Evolutionary conservation across 257 asterid genomes (phyloP).

Genomic region (Echites panduratus): DNA sequence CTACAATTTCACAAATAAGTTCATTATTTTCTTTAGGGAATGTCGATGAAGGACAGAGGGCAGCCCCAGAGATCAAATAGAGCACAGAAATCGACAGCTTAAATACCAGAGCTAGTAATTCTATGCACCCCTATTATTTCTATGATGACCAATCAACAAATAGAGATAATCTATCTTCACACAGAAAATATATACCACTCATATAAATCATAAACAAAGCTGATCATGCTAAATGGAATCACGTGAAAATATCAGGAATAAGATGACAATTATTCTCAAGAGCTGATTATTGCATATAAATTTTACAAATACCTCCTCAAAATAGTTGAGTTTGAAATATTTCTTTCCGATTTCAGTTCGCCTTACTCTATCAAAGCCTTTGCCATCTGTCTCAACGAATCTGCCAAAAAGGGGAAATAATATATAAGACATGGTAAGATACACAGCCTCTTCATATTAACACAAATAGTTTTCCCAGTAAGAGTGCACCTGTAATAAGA

Average conservation of each 20-base stretch:
- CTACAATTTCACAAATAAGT: no score
- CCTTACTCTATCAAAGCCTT: conserved; percentile 90
- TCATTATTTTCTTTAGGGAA: not conserved
- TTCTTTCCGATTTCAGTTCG: conserved; percentile 97
- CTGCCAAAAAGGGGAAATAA: conserved; percentile 35
- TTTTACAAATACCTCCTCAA: conserved; percentile 68
- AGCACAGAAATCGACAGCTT: not conserved
- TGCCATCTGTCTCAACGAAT: conserved; percentile 95
- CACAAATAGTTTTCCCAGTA: conserved; percentile 11
- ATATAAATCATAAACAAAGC: not conserved
- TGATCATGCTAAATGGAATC: not conserved
- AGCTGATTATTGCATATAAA: not conserved
- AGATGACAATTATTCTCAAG: not conserved
- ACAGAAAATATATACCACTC: not conserved
- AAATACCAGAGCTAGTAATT: not conserved
- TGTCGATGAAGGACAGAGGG: not conserved
- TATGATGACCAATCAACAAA: not conserved
- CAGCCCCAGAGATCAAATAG: not conserved
- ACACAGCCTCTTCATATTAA: not conserved
- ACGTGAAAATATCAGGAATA: not conserved
- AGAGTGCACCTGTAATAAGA: conserved; percentile 78
- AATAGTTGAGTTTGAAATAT: conserved; percentile 80
- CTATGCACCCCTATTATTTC: not conserved
- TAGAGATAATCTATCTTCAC: not conserved
- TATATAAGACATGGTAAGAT: conserved; percentile 2